Evolutionary conservation across 805 yeast genomes (phyloP).

Genomic region (Komagataella kurtzmanii): DNA sequence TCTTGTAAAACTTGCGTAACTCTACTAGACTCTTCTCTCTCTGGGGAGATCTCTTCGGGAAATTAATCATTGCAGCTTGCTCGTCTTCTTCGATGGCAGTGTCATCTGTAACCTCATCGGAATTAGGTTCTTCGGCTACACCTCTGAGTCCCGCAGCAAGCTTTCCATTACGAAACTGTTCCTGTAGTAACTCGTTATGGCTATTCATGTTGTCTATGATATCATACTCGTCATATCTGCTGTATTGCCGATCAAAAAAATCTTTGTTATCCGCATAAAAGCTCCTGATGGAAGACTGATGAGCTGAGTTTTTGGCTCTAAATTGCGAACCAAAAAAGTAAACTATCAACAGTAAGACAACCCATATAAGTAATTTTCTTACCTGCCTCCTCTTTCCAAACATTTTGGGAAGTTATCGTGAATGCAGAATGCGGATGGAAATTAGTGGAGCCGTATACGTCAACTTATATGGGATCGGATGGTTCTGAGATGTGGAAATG

Average conservation of each 20-base stretch:
- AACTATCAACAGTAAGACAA: not conserved
- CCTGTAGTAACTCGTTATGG: not conserved
- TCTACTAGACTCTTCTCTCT: slow-evolving; percentile 6
- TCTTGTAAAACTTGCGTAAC: slow-evolving; percentile 11
- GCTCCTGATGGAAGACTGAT: not conserved
- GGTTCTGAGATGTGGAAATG: not conserved
- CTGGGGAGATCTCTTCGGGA: not conserved
- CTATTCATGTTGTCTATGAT: not conserved
- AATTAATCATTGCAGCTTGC: not conserved
- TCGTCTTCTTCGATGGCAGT: not conserved
- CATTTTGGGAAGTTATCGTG: not conserved
- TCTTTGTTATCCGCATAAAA: not conserved
- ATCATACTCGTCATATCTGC: not conserved
- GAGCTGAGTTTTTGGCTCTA: not conserved
- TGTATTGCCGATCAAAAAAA: not conserved
- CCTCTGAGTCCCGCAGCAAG: not conserved
- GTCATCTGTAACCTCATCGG: not conserved
- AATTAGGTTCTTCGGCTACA: not conserved
- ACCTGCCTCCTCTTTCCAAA: not conserved
- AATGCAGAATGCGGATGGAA: not conserved
- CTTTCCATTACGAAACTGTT: not conserved
- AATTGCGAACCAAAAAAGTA: not conserved
- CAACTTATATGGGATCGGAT: not conserved
- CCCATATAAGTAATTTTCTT: not conserved
- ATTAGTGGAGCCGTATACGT: not conserved